Conservation (phyloP, 1,284 basidiomycete genomes). For the Vanrija sp. region DNA sequence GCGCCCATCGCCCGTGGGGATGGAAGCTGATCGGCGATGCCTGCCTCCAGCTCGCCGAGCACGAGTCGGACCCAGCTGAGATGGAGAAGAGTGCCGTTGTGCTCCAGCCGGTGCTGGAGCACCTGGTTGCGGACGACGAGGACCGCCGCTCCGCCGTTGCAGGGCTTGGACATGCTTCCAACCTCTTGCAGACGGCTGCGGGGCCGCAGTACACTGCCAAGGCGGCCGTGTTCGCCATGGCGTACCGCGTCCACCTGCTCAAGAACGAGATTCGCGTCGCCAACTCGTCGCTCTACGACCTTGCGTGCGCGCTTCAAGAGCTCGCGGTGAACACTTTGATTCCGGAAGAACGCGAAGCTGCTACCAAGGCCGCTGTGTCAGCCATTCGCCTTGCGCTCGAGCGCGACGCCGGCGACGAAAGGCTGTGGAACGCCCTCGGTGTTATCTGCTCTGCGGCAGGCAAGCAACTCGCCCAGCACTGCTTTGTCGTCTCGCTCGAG, state of each 20-base stretch:
- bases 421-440: slow-evolving; percentile 66
- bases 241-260: slow-evolving; percentile 67
- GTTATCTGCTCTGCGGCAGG: slow-evolving; percentile 40
- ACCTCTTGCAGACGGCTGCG: slow-evolving; percentile 27
- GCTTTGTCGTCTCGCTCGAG: slow-evolving; percentile 85
- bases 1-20: slow-evolving; percentile 64
- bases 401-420: slow-evolving; percentile 66
- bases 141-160: slow-evolving; percentile 37
- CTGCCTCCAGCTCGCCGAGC: slow-evolving; percentile 60
- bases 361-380: slow-evolving; percentile 58
- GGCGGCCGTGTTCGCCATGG: slow-evolving; percentile 65
- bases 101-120: slow-evolving; percentile 36
- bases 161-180: slow-evolving; percentile 38
- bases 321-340: slow-evolving; percentile 48
- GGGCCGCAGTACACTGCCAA: slow-evolving; percentile 51
- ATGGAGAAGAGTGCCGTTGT: slow-evolving; percentile 26
- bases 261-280: slow-evolving; percentile 57
- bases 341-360: slow-evolving; percentile 39
- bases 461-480: slow-evolving; percentile 68
- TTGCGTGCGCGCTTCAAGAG: slow-evolving; percentile 64
- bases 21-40: slow-evolving; percentile 89
- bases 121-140: slow-evolving; percentile 40
- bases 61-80: slow-evolving; percentile 39
- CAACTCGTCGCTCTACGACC: slow-evolving; percentile 69
- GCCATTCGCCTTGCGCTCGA: slow-evolving; percentile 72